Evolutionary conservation across 768 basidiomycete genomes (phyloP).

Genomic region (Hypsizygus marmoreus): DNA sequence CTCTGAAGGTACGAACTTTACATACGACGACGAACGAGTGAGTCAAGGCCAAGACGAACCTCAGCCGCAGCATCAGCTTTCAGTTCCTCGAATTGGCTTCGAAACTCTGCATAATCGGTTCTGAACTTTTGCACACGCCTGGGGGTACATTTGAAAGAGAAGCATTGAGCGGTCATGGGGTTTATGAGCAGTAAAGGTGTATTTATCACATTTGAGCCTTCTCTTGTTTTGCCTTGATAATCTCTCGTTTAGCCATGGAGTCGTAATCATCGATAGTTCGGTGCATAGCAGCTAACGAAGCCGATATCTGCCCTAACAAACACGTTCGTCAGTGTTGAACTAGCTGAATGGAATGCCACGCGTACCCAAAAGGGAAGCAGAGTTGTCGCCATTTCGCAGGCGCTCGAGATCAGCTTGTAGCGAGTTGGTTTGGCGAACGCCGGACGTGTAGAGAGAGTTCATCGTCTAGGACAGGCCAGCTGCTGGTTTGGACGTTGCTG

Average conservation of each 20-base stretch:
- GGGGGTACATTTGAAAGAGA: slow-evolving; percentile 8
- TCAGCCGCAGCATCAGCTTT: slow-evolving; percentile 60
- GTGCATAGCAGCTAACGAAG: slow-evolving; percentile 93
- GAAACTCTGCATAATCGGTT: slow-evolving; percentile 81
- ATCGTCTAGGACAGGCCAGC: slow-evolving; percentile 41
- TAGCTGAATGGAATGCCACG: slow-evolving; percentile 12
- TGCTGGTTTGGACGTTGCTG: slow-evolving; percentile 6
- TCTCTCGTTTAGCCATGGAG: slow-evolving; percentile 93
- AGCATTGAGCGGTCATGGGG: slow-evolving; percentile 1
- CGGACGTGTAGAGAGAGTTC: slow-evolving; percentile 95
- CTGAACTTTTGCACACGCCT: slow-evolving; percentile 95
- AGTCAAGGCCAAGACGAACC: slow-evolving; percentile 31
- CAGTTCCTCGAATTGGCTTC: slow-evolving; percentile 77
- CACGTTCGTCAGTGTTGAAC: slow-evolving; percentile 20
- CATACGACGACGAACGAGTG: slow-evolving; percentile 1
- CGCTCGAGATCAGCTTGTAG: slow-evolving; percentile 86
- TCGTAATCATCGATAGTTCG: slow-evolving; percentile 97
- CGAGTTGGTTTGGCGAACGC: slow-evolving; percentile 88
- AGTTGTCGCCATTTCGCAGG: slow-evolving; percentile 77
- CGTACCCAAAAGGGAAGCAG: slow-evolving; percentile 82
- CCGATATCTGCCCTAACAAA: slow-evolving; percentile 90
- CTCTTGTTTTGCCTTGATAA: slow-evolving; percentile 95
- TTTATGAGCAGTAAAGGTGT: slow-evolving; percentile 3
- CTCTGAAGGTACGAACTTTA: slow-evolving; percentile 40
- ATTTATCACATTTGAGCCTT: slow-evolving; percentile 83